A percentile compares a stretch with the other conserved stretches of the same genome.
phyloP scores from a whole-genome alignment of 441 rosid genomes.

The Arabidopsis hybrid region DNA sequence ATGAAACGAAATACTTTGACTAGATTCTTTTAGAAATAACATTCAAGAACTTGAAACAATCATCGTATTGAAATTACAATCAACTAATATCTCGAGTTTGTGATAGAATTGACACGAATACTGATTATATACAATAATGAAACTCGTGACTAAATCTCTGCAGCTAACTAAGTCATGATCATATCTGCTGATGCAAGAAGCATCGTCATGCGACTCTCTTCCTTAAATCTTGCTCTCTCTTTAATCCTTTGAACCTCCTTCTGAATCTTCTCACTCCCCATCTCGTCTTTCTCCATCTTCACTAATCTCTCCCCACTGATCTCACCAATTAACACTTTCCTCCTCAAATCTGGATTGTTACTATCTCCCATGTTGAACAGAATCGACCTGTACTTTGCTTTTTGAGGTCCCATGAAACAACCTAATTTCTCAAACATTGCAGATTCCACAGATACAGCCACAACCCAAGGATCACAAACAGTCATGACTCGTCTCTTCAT shows the following conservation, averaged over 20 bases:
- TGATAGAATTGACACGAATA: neutral
- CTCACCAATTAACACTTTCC: slow-evolving; percentile 33
- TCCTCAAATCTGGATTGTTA: slow-evolving; percentile 33
- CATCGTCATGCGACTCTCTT: neutral
- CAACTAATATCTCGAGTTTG: neutral
- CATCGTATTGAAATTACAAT: neutral
- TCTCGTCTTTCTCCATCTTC: slow-evolving; percentile 31
- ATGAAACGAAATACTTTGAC: no score
- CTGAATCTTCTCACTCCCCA: slow-evolving; percentile 32
- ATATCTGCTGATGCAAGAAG: neutral
- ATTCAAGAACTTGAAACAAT: neutral
- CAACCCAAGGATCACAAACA: slow-evolving; percentile 9
- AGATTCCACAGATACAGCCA: slow-evolving; percentile 25
- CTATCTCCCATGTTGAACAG: slow-evolving; percentile 34
- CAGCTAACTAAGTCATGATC: neutral
- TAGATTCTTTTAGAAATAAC: neutral
- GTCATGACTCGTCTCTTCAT: slow-evolving; percentile 22
- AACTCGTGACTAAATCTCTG: neutral
- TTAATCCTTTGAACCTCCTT: slow-evolving; percentile 1
- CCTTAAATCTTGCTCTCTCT: slow-evolving; percentile 20
- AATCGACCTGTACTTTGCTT: slow-evolving; percentile 27
- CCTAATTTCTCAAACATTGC: slow-evolving; percentile 18
- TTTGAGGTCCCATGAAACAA: slow-evolving; percentile 10
- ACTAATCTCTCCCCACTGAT: slow-evolving; percentile 27
- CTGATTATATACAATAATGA: neutral